Evolutionary conservation across 768 basidiomycete species (phyloP).

Genomic region (Melanogaster broomeanus): DNA sequence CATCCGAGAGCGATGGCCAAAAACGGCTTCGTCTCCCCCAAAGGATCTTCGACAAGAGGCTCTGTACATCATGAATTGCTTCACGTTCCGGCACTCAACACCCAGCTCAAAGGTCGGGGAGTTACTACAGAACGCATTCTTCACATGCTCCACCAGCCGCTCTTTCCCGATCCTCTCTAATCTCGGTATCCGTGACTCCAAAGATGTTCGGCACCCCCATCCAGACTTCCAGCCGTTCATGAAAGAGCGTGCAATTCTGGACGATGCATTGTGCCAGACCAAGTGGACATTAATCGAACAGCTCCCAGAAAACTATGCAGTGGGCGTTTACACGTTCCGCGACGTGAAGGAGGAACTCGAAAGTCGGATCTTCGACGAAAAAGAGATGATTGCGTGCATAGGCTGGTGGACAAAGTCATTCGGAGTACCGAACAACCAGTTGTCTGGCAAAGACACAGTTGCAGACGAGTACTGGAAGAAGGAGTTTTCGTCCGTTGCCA

Average conservation of each 20-base stretch:
- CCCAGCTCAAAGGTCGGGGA: conserved; percentile 75
- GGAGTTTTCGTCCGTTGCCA: no score
- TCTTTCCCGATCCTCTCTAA: conserved; percentile 74
- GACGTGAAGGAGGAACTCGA: conserved; percentile 79
- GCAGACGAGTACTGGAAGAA: no score
- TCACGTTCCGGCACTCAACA: conserved; percentile 83
- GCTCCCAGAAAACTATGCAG: conserved; percentile 59
- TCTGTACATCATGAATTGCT: conserved; percentile 80
- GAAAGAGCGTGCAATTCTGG: conserved; percentile 67
- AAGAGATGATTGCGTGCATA: conserved; percentile 77
- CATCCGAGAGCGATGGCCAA: conserved; percentile 40
- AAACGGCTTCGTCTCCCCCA: neutral
- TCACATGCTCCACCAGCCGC: conserved; percentile 50
- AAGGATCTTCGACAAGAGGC: conserved; percentile 29
- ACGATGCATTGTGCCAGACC: conserved; percentile 7
- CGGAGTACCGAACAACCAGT: no score
- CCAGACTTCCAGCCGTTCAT: conserved; percentile 67
- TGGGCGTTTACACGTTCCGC: conserved; percentile 71
- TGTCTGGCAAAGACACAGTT: no score
- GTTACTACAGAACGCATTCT: conserved; percentile 74
- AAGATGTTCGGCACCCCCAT: conserved; percentile 73
- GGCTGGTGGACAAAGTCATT: conserved; percentile 71
- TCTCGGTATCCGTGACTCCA: conserved; percentile 63
- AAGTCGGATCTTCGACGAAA: conserved; percentile 59
- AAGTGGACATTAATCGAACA: conserved; percentile 58